Percentiles rank a stretch among this genome's conserved stretches.
Evolutionary conservation across 2,329 filamentous ascomycete species (phyloP).

Genomic region (Plenodomus lindquistii): DNA sequence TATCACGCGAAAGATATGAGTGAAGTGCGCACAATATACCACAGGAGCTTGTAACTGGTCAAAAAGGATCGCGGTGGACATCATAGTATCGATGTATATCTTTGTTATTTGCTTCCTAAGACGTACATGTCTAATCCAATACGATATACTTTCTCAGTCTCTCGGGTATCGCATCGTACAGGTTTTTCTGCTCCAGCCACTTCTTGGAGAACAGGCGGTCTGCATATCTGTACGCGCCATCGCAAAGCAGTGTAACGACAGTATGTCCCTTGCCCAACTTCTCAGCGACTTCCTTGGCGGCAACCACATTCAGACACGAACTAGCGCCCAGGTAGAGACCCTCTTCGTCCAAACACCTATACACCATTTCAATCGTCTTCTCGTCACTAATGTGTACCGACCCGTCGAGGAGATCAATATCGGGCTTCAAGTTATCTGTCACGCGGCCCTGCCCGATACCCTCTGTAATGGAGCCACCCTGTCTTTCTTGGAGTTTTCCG

Average conservation of each 20-base stretch:
- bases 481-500: slow-evolving; percentile 78
- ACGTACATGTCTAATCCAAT: slow-evolving; percentile 70
- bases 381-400: slow-evolving; percentile 85
- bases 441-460: slow-evolving; percentile 96
- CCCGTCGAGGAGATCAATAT: slow-evolving; percentile 82
- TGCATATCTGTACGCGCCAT: slow-evolving; percentile 96
- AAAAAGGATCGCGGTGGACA: too few species aligned
- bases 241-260: slow-evolving; percentile 90
- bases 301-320: slow-evolving; percentile 91
- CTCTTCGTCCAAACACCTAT: slow-evolving; percentile 92
- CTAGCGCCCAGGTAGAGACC: slow-evolving; percentile 94
- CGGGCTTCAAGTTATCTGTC: slow-evolving; percentile 89
- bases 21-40: too few species aligned
- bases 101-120: too few species aligned
- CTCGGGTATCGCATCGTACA: slow-evolving; percentile 79
- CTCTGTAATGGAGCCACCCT: slow-evolving; percentile 90
- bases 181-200: slow-evolving; percentile 86
- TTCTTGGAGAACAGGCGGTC: slow-evolving; percentile 89
- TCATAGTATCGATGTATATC: too few species aligned
- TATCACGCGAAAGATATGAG: too few species aligned
- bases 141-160: slow-evolving; percentile 93
- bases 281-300: slow-evolving; percentile 90
- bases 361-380: slow-evolving; percentile 97
- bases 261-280: slow-evolving; percentile 86
- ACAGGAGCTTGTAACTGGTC: too few species aligned